A percentile compares a stretch with the other conserved stretches of the same genome.
These are phyloP conservation scores for Funneliformis geosporum DNA, from an alignment of 192 early-diverging fungal species.

Conservation along the genomic window DNA sequence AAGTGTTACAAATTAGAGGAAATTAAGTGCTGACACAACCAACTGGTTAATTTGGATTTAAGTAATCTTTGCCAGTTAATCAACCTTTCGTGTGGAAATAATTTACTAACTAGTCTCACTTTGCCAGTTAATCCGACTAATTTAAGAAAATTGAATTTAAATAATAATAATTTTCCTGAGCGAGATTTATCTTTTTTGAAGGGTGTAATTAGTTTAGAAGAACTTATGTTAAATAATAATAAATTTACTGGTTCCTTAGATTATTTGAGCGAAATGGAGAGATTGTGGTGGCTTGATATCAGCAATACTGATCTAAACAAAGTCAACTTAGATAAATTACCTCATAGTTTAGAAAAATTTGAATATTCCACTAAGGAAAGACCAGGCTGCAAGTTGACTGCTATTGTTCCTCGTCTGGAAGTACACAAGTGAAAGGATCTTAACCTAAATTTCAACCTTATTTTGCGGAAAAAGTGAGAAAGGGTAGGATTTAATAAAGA, in stretches of 20 bases:
- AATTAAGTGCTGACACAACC: too few relatives aligned
- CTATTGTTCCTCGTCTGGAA: neutral
- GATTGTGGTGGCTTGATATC: neutral
- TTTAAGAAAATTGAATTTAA: neutral
- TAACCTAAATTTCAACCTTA: too few relatives aligned
- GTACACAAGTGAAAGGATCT: too few relatives aligned
- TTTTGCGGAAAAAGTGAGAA: too few relatives aligned
- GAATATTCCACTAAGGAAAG: neutral
- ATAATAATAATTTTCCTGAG: neutral
- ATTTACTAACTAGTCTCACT: neutral
- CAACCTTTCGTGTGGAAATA: neutral
- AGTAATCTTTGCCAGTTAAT: neutral
- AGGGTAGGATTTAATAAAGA: too few relatives aligned
- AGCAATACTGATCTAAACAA: slow-evolving; percentile 9
- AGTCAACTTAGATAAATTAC: slow-evolving; percentile 11
- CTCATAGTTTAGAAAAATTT: slow-evolving; percentile 2
- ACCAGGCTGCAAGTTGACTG: slow-evolving; percentile 2
- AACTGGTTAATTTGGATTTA: too few relatives aligned
- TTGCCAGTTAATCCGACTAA: neutral
- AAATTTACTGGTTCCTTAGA: slow-evolving; percentile 20
- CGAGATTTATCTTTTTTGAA: neutral
- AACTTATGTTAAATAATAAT: neutral
- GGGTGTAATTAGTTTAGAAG: neutral
- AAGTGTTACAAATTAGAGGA: too few relatives aligned
- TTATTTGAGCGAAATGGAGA: slow-evolving; percentile 6